phyloP scores from a whole-genome alignment of 768 basidiomycete genomes.

The Macrocybe gigantea region DNA sequence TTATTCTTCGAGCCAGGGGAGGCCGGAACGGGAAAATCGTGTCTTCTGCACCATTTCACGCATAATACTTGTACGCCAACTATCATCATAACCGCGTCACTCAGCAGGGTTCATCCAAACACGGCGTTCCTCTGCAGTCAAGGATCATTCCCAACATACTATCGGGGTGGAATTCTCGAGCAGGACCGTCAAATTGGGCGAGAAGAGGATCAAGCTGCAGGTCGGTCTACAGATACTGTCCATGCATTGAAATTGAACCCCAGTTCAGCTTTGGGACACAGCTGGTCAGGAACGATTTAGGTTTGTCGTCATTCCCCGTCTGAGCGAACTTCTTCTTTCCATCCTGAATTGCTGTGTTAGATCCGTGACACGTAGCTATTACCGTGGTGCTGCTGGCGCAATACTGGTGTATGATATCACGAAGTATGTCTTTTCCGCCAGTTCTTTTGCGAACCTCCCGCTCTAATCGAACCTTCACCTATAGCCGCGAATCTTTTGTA shows the following conservation, averaged over 20 bases:
- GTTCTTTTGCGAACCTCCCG: neutral
- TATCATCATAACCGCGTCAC: neutral
- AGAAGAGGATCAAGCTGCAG: conserved; percentile 94
- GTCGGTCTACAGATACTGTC: conserved; percentile 33
- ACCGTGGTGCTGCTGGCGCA: conserved; percentile 89
- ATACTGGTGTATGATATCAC: conserved; percentile 94
- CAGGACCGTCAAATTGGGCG: conserved; percentile 85
- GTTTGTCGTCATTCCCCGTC: conserved; percentile 26
- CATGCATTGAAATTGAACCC: conserved; percentile 3
- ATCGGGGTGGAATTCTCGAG: conserved; percentile 99
- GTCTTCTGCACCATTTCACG: conserved; percentile 92
- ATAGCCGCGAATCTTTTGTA: conserved; percentile 69
- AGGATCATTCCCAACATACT: conserved; percentile 94
- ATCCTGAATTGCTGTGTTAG: conserved; percentile 29
- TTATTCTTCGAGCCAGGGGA: conserved; percentile 53
- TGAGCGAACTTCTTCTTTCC: neutral
- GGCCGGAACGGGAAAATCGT: conserved; percentile 96
- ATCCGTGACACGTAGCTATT: conserved; percentile 92
- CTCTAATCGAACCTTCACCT: conserved; percentile 7
- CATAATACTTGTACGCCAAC: conserved; percentile 79
- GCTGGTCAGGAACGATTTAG: conserved; percentile 95
- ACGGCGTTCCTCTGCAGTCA: conserved; percentile 50
- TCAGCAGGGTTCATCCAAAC: conserved; percentile 4
- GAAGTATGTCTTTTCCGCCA: conserved; percentile 39
- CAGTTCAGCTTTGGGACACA: conserved; percentile 85